phyloP scores from a whole-genome alignment of 2,329 filamentous ascomycete genomes.

The Blumeria hordei region DNA sequence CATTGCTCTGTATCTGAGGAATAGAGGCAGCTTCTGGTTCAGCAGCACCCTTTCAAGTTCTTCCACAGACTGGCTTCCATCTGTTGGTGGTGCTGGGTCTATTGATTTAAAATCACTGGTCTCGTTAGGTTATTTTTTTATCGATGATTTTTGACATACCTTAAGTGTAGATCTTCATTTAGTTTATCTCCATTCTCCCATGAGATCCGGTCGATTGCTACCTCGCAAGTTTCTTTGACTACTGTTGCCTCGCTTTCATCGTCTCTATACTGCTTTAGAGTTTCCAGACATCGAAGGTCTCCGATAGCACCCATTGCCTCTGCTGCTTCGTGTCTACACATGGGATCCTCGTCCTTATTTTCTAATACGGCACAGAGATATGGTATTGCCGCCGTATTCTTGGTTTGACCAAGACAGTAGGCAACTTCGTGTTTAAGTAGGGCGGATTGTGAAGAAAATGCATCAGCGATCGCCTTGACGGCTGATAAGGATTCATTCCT shows the following conservation, averaged over 20 bases:
- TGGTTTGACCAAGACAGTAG: slow-evolving; percentile 86
- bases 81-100: slow-evolving; percentile 72
- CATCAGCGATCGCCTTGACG: slow-evolving; percentile 67
- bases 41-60: slow-evolving; percentile 56
- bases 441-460: slow-evolving; percentile 61
- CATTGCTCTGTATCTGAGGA: slow-evolving; percentile 92
- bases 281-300: slow-evolving; percentile 43
- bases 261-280: slow-evolving; percentile 53
- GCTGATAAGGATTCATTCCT: slow-evolving; percentile 29
- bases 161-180: slow-evolving; percentile 60
- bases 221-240: slow-evolving; percentile 88
- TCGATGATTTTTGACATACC: slow-evolving; percentile 26
- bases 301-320: slow-evolving; percentile 82
- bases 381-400: slow-evolving; percentile 48
- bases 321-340: slow-evolving; percentile 91
- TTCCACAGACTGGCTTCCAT: slow-evolving; percentile 42
- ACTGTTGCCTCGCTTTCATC: slow-evolving; percentile 52
- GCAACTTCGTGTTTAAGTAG: slow-evolving; percentile 90
- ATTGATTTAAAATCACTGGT: slow-evolving; percentile 79
- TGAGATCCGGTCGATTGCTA: slow-evolving; percentile 78
- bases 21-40: slow-evolving; percentile 56
- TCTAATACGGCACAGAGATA: slow-evolving; percentile 51
- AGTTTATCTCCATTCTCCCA: slow-evolving; percentile 65
- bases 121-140: no score
- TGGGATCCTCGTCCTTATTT: slow-evolving; percentile 63